These are phyloP conservation scores for Pichia nakasei DNA, from an alignment of 805 yeast species.

Conservation along the genomic window DNA sequence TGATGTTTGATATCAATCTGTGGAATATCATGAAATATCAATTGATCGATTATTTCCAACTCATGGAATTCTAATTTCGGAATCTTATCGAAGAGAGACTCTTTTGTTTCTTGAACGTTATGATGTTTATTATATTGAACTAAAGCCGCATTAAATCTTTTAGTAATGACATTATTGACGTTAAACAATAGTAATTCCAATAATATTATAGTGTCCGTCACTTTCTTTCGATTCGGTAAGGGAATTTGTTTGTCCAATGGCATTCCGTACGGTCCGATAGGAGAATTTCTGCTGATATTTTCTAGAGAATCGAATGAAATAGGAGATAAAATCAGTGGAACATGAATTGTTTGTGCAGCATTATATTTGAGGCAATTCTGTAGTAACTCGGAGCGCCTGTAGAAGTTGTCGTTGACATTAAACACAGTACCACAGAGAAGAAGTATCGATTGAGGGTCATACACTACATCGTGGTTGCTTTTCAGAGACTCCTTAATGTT, in stretches of 20 bases:
- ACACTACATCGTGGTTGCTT: constrained; percentile 6
- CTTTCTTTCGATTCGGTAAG: constrained; percentile 22
- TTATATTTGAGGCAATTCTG: constrained; percentile 33
- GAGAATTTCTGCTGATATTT: constrained; percentile 11
- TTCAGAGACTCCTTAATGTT: constrained; percentile 18
- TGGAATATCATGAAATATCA: constrained; percentile 5
- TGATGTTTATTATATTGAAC: constrained; percentile 10
- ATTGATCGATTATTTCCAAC: constrained; percentile 7
- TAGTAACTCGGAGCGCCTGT: constrained; percentile 31
- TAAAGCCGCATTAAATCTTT: constrained; percentile 14
- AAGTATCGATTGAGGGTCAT: constrained; percentile 30
- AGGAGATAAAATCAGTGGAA: constrained; percentile 31
- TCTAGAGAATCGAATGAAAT: constrained; percentile 28
- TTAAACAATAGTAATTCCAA: constrained; percentile 23
- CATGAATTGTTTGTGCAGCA: constrained; percentile 31
- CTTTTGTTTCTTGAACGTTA: constrained; percentile 15
- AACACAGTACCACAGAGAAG: constrained; percentile 33
- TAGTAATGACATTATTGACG: constrained; percentile 21
- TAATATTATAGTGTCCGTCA: constrained; percentile 19
- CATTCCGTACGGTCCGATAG: constrained; percentile 7
- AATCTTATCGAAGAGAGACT: constrained; percentile 5
- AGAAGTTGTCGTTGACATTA: constrained; percentile 32
- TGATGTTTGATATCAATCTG: constrained; percentile 11
- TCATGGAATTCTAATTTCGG: constrained; percentile 5
- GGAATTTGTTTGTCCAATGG: constrained; percentile 6